Conservation (phyloP, 495 filamentous ascomycete species). For the Lophiostoma macrostomum region DNA sequence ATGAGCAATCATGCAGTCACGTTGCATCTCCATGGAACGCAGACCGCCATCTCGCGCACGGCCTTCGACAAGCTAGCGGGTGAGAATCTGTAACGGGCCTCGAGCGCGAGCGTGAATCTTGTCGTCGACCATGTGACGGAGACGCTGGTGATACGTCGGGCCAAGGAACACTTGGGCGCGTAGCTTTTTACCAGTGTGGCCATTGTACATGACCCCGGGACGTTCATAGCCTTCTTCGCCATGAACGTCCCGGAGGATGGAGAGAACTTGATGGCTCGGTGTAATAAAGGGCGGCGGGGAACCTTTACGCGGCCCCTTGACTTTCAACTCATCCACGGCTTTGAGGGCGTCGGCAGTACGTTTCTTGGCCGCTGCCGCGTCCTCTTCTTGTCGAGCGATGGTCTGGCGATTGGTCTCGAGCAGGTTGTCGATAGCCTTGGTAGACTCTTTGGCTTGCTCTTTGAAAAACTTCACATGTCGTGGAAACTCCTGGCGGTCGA, state of each 20-base stretch:
- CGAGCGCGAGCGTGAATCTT: conserved; percentile 98
- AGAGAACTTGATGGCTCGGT: no score
- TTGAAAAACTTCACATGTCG: no score
- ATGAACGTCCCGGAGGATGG: no score
- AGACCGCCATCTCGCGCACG: conserved; percentile 96
- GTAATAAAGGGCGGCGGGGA: no score
- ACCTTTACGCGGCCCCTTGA: conserved; percentile 22
- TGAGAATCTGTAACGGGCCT: conserved; percentile 95
- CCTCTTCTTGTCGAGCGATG: conserved; percentile 8
- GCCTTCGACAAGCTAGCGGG: conserved; percentile 97
- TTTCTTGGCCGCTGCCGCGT: conserved; percentile 1
- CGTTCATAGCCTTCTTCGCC: no score
- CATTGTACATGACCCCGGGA: conserved; percentile 98
- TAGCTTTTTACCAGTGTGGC: conserved; percentile 90
- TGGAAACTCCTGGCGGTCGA: no score
- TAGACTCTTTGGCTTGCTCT: not conserved
- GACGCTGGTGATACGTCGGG: conserved; percentile 97
- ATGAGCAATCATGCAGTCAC: conserved; percentile 99
- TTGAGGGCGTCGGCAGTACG: conserved; percentile 12
- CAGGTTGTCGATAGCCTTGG: conserved; percentile 11
- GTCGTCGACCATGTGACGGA: conserved; percentile 99
- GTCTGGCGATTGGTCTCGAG: conserved; percentile 1
- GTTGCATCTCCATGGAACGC: conserved; percentile 99
- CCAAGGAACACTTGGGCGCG: conserved; percentile 94
- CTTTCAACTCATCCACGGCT: conserved; percentile 22